Evolutionary conservation across 1,284 basidiomycete species (phyloP).

Genomic region (Fomes fomentarius): DNA sequence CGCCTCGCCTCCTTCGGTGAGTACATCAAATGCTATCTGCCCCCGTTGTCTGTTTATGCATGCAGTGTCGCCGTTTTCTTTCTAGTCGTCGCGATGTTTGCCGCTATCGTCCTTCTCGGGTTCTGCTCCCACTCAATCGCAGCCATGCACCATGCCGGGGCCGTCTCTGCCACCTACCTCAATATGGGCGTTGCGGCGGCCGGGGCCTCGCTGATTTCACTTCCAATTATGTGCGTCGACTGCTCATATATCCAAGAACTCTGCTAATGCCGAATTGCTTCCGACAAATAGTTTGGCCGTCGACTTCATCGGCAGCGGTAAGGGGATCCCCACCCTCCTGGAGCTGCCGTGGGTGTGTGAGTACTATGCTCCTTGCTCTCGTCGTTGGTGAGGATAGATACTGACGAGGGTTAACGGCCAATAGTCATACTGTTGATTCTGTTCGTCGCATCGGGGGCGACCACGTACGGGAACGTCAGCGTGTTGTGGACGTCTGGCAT

Average conservation of each 20-base stretch:
- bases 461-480: neutral
- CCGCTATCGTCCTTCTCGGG: conserved; percentile 5
- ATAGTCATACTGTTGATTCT: conserved; percentile 9
- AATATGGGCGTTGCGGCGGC: conserved; percentile 12
- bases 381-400: too few species aligned
- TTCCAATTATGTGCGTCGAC: conserved; percentile 11
- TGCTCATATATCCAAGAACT: too few species aligned
- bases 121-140: conserved; percentile 8
- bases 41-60: too few species aligned
- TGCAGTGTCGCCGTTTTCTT: too few species aligned
- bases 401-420: too few species aligned
- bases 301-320: too few species aligned
- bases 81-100: conserved; percentile 2
- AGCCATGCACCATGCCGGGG: conserved; percentile 5
- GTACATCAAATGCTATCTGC: too few species aligned
- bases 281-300: too few species aligned
- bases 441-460: neutral
- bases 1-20: conserved; percentile 9
- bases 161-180: neutral
- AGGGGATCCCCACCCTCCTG: too few species aligned
- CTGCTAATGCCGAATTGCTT: too few species aligned
- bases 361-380: too few species aligned
- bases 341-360: too few species aligned
- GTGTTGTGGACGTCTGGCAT: neutral
- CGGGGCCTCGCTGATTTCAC: conserved; percentile 7